Conservation (phyloP, 495 filamentous ascomycete species). For the Penicillium nucicola region DNA sequence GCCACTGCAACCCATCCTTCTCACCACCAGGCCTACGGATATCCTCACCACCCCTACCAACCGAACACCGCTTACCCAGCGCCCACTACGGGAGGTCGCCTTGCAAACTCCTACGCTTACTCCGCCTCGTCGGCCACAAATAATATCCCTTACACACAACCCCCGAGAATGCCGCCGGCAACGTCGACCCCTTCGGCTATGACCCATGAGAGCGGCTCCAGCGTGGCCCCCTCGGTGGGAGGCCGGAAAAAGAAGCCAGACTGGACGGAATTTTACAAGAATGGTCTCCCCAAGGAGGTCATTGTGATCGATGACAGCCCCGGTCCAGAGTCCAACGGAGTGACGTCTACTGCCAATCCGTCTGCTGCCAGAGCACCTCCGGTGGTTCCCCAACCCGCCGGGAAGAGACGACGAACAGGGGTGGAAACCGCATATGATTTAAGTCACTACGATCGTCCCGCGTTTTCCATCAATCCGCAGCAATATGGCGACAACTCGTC, state of each 20-base stretch:
- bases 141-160: constrained; percentile 34
- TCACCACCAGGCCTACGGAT: constrained; percentile 66
- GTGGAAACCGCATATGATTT: constrained; percentile 62
- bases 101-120: constrained; percentile 49
- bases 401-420: constrained; percentile 64
- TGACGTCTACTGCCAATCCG: constrained; percentile 21
- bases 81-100: constrained; percentile 48
- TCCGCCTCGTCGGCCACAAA: constrained; percentile 42
- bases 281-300: constrained; percentile 87
- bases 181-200: constrained; percentile 35
- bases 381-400: constrained; percentile 48
- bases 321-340: constrained; percentile 52
- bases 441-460: constrained; percentile 56
- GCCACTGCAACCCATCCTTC: constrained; percentile 72
- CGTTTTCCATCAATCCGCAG: constrained; percentile 71
- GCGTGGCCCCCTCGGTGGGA: constrained; percentile 47
- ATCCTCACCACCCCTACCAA: constrained; percentile 67
- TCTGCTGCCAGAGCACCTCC: constrained; percentile 10
- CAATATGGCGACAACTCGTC: constrained; percentile 62
- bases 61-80: constrained; percentile 52
- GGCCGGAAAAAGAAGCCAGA: constrained; percentile 64
- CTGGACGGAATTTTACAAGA: constrained; percentile 90
- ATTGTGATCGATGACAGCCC: constrained; percentile 95
- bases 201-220: constrained; percentile 28
- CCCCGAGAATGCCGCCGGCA: constrained; percentile 30